Base-by-base conservation (phyloP, 2,329 filamentous ascomycete species). In the Fusarium camptoceras region DNA sequence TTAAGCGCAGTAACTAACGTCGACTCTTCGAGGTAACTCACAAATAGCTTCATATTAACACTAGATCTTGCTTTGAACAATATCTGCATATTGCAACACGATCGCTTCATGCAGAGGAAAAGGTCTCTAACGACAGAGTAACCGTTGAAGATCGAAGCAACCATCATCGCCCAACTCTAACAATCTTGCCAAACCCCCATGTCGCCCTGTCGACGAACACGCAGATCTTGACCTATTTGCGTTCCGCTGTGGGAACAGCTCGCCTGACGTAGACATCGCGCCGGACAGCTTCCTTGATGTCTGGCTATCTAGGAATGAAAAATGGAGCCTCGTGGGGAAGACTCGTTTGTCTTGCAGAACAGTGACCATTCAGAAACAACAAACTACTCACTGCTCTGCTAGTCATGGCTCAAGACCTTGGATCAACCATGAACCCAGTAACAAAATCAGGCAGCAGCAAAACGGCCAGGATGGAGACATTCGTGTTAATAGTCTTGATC, bases 371-470 rank as follows among this genome's bases (percentile, higher is more conserved):
- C 49, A 53, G 18, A 24, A 9, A 20, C 14, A 39, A 20, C 24
- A 22, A 28, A 10, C 28, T 28, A 28, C 34, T 42, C 34, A 28
- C 16, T 41, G n/a, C 18, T 51, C 16, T 41, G 49, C 24, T 53
- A n/a, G 22, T n/a, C 27, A 28, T 10, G 24, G 14, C 31, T 18
- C 22, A 43, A 25, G n/a, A 34, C 24, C n/a, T 31, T 43, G 24
- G 2, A 54, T 18, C 34, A 49, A 24, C 47, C 51, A 20, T 67
- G 48, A 50, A 46, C 57, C 43, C 20, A 47, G 50, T 39, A 51
- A 53, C 41, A 49, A 43, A 47, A 34, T 30, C n/a, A 73, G 68
- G 71, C 68, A 73, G 59, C 71, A 73, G 64, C 53, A 53, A 59
- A 72, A 60, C 41, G 16, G 25, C 31, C 49, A 51, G 18, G 30